Evolutionary conservation across 768 basidiomycete genomes (phyloP).

Genomic region (Glaciozyma antarctica): DNA sequence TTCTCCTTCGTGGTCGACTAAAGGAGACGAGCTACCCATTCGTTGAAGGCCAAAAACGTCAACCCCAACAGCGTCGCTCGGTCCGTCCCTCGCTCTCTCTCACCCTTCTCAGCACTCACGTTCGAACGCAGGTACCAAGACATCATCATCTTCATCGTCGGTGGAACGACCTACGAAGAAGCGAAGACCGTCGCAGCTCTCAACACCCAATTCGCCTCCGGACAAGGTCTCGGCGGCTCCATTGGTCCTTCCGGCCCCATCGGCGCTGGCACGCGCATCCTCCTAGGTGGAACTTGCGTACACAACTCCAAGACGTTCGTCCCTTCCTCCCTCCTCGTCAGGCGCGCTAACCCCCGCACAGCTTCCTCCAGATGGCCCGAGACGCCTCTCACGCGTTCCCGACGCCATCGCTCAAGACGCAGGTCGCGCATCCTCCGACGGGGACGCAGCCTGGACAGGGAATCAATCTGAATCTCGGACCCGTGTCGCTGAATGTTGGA

Average conservation of each 20-base stretch:
- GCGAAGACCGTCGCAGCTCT: slow-evolving; percentile 71
- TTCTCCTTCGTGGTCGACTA: slow-evolving; percentile 72
- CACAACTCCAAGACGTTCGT: slow-evolving; percentile 85
- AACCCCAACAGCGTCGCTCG: not conserved
- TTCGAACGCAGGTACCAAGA: slow-evolving; percentile 65
- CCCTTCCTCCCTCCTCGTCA: not conserved
- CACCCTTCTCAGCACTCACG: not conserved
- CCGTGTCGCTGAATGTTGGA: no score
- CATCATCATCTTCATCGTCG: slow-evolving; percentile 91
- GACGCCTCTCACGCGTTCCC: slow-evolving; percentile 47
- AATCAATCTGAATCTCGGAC: no score
- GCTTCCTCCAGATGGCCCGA: slow-evolving; percentile 82
- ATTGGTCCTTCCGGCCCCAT: slow-evolving; percentile 29
- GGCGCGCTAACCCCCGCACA: slow-evolving; percentile 36
- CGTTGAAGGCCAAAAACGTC: slow-evolving; percentile 49
- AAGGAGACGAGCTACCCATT: slow-evolving; percentile 86
- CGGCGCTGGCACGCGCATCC: slow-evolving; percentile 59
- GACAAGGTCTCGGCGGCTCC: not conserved
- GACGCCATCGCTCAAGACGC: slow-evolving; percentile 9
- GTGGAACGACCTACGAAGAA: slow-evolving; percentile 93
- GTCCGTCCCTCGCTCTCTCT: not conserved
- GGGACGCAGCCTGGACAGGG: not conserved
- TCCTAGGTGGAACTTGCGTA: slow-evolving; percentile 88
- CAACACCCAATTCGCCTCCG: slow-evolving; percentile 58
- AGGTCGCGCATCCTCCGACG: slow-evolving; percentile 11